phyloP scores from a whole-genome alignment of 2,329 filamentous ascomycete species.

The Ascochyta clinopodiicola region DNA sequence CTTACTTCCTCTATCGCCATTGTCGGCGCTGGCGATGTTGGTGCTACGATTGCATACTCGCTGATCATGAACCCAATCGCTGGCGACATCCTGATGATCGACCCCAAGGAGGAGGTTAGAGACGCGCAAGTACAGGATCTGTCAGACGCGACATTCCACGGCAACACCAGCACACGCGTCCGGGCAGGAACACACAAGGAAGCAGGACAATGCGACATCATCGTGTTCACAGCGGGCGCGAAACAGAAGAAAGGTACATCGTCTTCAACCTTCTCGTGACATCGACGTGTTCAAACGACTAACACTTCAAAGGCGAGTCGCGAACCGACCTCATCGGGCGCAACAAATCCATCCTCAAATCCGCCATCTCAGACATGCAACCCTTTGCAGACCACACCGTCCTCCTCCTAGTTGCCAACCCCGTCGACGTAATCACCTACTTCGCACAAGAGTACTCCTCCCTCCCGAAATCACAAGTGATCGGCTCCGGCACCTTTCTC shows the following conservation, averaged over 20 bases:
- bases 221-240: conserved; percentile 29
- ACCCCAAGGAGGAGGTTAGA: conserved; percentile 30
- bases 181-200: conserved; percentile 32
- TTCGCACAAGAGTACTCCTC: conserved; percentile 25
- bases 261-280: neutral
- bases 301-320: conserved; percentile 18
- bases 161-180: conserved; percentile 24
- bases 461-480: conserved; percentile 22
- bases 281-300: no score
- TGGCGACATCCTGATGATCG: conserved; percentile 27
- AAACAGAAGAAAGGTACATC: conserved; percentile 29
- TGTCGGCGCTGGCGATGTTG: conserved; percentile 32
- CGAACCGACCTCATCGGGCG: conserved; percentile 29
- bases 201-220: conserved; percentile 30
- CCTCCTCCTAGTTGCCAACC: conserved; percentile 30
- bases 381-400: conserved; percentile 24
- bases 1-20: conserved; percentile 31
- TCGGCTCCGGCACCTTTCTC: conserved; percentile 31
- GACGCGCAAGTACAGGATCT: conserved; percentile 31
- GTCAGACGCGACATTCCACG: conserved; percentile 23
- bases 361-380: conserved; percentile 29
- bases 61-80: conserved; percentile 32
- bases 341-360: conserved; percentile 31
- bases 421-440: conserved; percentile 30
- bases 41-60: conserved; percentile 32